A percentile compares a stretch with the other conserved stretches of the same genome.
Evolutionary conservation across 2,329 filamentous ascomycete species (phyloP).

Genomic region (Fusarium sublunatum): DNA sequence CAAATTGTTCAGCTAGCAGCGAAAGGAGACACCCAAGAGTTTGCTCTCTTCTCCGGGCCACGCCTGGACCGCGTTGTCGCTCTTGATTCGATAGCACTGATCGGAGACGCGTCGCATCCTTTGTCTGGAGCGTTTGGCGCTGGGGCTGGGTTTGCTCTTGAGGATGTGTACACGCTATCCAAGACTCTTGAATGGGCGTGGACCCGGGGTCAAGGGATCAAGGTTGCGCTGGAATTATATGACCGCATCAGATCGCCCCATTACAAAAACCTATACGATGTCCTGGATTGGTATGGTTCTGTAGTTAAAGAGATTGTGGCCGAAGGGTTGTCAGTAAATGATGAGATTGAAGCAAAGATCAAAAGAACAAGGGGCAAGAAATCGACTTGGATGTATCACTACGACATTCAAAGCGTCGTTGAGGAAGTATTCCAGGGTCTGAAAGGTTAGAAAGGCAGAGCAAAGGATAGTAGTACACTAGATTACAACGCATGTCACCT

Average conservation of each 20-base stretch:
- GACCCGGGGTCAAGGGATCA: slow-evolving; percentile 22
- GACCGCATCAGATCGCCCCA: slow-evolving; percentile 47
- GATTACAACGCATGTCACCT: neutral
- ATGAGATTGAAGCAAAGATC: slow-evolving; percentile 43
- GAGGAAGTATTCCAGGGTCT: slow-evolving; percentile 14
- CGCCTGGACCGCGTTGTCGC: slow-evolving; percentile 46
- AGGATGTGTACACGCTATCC: slow-evolving; percentile 46
- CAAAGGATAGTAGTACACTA: neutral
- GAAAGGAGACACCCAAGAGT: slow-evolving; percentile 45
- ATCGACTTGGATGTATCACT: slow-evolving; percentile 46
- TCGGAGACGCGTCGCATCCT: slow-evolving; percentile 67
- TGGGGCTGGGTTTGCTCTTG: slow-evolving; percentile 54
- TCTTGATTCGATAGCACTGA: slow-evolving; percentile 54
- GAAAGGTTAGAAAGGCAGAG: neutral
- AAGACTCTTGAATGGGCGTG: slow-evolving; percentile 44
- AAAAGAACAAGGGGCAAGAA: slow-evolving; percentile 37
- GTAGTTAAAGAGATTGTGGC: slow-evolving; percentile 29
- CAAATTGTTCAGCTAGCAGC: slow-evolving; percentile 45
- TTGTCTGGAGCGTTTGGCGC: slow-evolving; percentile 59
- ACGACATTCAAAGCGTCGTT: slow-evolving; percentile 41
- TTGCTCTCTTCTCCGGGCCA: slow-evolving; percentile 47
- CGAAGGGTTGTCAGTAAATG: slow-evolving; percentile 32
- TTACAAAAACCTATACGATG: slow-evolving; percentile 44
- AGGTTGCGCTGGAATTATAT: slow-evolving; percentile 42
- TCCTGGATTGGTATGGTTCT: slow-evolving; percentile 42